These are phyloP conservation scores for Pilobolus umbonatus DNA, from an alignment of 192 early-diverging fungal species.

Conservation along the genomic window DNA sequence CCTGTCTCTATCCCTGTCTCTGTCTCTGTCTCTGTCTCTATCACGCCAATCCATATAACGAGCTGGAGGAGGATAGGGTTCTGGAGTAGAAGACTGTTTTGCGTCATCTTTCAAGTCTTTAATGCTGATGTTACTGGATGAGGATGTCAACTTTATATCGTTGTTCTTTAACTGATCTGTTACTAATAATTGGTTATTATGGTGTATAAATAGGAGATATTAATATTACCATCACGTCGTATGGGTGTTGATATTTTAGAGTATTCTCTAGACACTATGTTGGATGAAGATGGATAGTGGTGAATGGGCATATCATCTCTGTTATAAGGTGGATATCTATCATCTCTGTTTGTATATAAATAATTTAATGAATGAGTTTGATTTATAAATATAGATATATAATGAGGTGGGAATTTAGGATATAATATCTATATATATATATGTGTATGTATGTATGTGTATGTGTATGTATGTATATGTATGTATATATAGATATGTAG, in stretches of 20 bases:
- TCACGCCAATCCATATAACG: constrained; percentile 34
- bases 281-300: constrained; percentile 14
- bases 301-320: constrained; percentile 28
- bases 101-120: constrained; percentile 19
- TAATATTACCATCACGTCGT: constrained; percentile 26
- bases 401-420: neutral
- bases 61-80: constrained; percentile 9
- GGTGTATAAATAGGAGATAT: neutral
- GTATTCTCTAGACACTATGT: constrained; percentile 13
- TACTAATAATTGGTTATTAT: neutral
- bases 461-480: too few species aligned
- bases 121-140: neutral
- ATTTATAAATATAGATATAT: neutral
- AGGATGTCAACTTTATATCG: neutral
- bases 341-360: constrained; percentile 16
- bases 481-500: too few species aligned
- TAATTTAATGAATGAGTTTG: neutral
- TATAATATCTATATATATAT: too few species aligned
- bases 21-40: constrained; percentile 19
- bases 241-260: constrained; percentile 12
- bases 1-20: constrained; percentile 22
- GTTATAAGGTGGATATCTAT: constrained; percentile 31
- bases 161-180: neutral
- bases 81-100: constrained; percentile 12
- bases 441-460: too few species aligned